Evolutionary conservation across 1,284 basidiomycete genomes (phyloP).

Genomic region (Boletus semigastroideus): DNA sequence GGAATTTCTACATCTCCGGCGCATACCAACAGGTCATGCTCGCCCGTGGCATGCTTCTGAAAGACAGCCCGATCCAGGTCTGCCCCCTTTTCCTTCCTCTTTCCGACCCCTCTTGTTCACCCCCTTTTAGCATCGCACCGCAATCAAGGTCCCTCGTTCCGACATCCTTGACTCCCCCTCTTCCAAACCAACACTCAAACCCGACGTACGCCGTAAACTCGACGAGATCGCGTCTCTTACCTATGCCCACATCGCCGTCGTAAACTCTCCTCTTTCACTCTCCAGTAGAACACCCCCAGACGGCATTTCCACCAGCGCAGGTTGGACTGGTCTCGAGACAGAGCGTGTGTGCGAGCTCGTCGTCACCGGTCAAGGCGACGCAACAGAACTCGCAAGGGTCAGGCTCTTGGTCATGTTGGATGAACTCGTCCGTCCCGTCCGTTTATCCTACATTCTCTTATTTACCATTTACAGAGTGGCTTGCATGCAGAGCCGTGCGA

Average conservation of each 20-base stretch:
- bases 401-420: conserved; percentile 92
- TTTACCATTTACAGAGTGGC: conserved; percentile 59
- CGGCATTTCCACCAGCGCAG: conserved; percentile 70
- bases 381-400: conserved; percentile 89
- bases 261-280: conserved; percentile 72
- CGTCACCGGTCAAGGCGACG: conserved; percentile 84
- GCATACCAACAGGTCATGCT: conserved; percentile 92
- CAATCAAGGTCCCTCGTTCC: conserved; percentile 88
- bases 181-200: conserved; percentile 81
- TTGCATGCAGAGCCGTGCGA: conserved; percentile 89
- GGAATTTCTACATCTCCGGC: conserved; percentile 92
- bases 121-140: conserved; percentile 65
- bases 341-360: conserved; percentile 92
- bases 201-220: conserved; percentile 82
- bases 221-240: conserved; percentile 93
- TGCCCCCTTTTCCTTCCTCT: conserved; percentile 18
- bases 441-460: background rate
- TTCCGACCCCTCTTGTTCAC: conserved; percentile 16
- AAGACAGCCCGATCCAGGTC: conserved; percentile 86
- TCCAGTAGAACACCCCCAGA: conserved; percentile 71
- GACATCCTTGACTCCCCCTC: conserved; percentile 89
- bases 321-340: conserved; percentile 88
- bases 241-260: conserved; percentile 86
- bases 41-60: conserved; percentile 84
- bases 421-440: conserved; percentile 68